These are phyloP conservation scores for Avicennia marina DNA, from an alignment of 257 asterid species.

Conservation along the genomic window DNA sequence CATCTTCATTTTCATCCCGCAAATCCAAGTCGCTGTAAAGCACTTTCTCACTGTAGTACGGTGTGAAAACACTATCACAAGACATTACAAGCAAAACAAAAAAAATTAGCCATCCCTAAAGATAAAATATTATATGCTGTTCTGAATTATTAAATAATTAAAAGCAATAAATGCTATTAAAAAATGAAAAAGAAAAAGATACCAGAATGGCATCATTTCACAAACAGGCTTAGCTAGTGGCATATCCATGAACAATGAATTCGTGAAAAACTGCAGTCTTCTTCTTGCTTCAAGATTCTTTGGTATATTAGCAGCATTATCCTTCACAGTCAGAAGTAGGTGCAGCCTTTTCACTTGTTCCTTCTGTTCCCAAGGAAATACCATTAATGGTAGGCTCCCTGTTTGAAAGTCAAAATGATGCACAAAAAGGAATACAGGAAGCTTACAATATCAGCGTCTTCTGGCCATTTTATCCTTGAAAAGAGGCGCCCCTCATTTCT, in stretches of 20 bases:
- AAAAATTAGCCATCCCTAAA: not conserved
- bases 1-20: constrained; percentile 96
- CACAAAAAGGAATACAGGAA: constrained; percentile 6
- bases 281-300: constrained; percentile 97
- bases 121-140: too few relatives aligned
- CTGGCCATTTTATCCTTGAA: constrained; percentile 93
- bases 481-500: constrained; percentile 94
- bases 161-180: not conserved
- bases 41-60: constrained; percentile 97
- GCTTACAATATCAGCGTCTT: constrained; percentile 79
- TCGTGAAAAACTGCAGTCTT: constrained; percentile 80
- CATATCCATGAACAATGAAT: constrained; percentile 95
- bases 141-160: not conserved
- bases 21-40: constrained; percentile 89
- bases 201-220: constrained; percentile 97
- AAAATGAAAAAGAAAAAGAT: constrained; percentile 4
- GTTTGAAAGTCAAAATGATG: not conserved
- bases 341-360: constrained; percentile 96
- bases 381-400: constrained; percentile 4
- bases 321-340: constrained; percentile 94
- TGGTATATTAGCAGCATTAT: constrained; percentile 90
- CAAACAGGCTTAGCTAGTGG: constrained; percentile 88
- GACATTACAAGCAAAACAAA: constrained; percentile 19
- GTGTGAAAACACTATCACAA: constrained; percentile 87
- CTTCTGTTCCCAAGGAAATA: constrained; percentile 47